A percentile compares a stretch with the other conserved stretches of the same genome.
Evolutionary conservation across 768 basidiomycete genomes (phyloP).

Genomic region (Rhizopogon roseolus): DNA sequence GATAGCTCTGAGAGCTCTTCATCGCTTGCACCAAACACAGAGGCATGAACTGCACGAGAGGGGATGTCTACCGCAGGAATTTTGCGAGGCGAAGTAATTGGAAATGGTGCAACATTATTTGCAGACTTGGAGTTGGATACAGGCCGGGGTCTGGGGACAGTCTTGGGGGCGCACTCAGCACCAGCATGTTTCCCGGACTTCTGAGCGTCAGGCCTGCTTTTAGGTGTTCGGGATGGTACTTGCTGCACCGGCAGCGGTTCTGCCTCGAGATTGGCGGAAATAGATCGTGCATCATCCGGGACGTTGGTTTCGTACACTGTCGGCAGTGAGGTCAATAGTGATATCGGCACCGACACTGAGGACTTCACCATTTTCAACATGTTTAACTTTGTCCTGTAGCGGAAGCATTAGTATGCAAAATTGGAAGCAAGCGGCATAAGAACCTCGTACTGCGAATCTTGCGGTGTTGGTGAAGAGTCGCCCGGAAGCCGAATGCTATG

Average conservation of each 20-base stretch:
- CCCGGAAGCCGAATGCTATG: conserved; percentile 18
- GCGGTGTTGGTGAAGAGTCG: conserved; percentile 16
- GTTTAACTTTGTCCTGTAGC: conserved; percentile 23
- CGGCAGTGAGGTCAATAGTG: neutral
- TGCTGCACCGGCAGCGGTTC: neutral
- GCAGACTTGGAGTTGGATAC: neutral
- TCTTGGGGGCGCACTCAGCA: neutral
- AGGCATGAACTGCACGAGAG: conserved; percentile 4
- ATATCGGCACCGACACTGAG: neutral
- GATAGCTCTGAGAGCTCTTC: conserved; percentile 30
- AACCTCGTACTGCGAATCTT: conserved; percentile 23
- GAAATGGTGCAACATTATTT: neutral
- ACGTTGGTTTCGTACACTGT: conserved; percentile 23
- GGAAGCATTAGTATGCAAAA: neutral
- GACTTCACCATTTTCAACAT: conserved; percentile 21
- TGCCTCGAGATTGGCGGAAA: no score
- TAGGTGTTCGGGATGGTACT: neutral
- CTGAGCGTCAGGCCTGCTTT: neutral
- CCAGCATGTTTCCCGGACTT: neutral
- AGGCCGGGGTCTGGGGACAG: neutral
- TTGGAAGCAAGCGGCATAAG: neutral
- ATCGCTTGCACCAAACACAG: conserved; percentile 15
- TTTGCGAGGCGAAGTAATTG: neutral
- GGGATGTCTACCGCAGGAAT: neutral
- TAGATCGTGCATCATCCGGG: neutral